Percentiles rank a stretch among this genome's conserved stretches.
Conservation (phyloP, 176 grass and related monocot species). For the bread wheat (Triticum aestivum) region DNA sequence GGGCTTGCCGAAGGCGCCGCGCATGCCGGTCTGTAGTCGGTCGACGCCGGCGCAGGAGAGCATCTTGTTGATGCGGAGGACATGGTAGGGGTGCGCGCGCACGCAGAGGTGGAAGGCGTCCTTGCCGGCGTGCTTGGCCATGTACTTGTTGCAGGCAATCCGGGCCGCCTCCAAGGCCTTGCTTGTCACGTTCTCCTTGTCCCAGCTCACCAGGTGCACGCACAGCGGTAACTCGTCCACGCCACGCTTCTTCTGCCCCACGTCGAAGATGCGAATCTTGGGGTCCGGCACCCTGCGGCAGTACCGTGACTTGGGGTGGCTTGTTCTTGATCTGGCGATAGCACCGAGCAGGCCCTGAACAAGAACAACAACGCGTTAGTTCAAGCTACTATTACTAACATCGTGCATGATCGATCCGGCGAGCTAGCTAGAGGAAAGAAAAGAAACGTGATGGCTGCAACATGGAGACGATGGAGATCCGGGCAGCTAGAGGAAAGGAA, state of each 20-base stretch:
- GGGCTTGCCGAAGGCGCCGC: constrained; percentile 53
- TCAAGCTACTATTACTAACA: not conserved
- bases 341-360: constrained; percentile 46
- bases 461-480: not conserved
- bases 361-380: not conserved
- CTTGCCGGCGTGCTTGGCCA: constrained; percentile 48
- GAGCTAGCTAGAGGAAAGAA: no score
- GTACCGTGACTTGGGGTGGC: constrained; percentile 48
- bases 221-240: constrained; percentile 50
- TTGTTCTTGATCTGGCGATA: constrained; percentile 67
- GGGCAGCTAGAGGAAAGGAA: not conserved
- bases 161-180: constrained; percentile 49
- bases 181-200: constrained; percentile 58
- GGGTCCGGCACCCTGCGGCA: constrained; percentile 48
- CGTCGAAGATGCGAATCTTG: constrained; percentile 57
- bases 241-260: constrained; percentile 45
- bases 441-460: no score
- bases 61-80: constrained; percentile 69
- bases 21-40: constrained; percentile 52
- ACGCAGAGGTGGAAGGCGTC: constrained; percentile 54
- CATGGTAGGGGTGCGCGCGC: constrained; percentile 46
- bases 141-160: constrained; percentile 71
- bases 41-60: constrained; percentile 61
- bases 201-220: constrained; percentile 56
- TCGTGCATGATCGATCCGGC: not conserved